Base-by-base conservation (phyloP, 306 rosid genomes). In the Astragalus glycyphyllos region DNA sequence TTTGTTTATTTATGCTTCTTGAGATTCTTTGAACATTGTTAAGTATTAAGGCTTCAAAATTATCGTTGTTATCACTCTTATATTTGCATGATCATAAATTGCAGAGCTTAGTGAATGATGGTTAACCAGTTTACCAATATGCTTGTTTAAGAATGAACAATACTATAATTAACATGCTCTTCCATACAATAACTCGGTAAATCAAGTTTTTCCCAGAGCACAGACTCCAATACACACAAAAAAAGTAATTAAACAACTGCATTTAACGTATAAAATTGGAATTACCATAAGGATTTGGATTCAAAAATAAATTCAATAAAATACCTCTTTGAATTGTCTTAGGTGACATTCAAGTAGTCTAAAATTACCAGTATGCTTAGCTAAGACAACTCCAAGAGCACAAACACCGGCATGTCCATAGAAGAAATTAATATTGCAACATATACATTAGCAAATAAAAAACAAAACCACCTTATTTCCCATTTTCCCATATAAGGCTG, bases 121-220 rank as follows among this genome's bases (percentile, higher is more conserved):
- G 2, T 23, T 23, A 23, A 23, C 29, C 2, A 23, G 29, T 23
- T 23, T 23, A 23, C 29, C 86, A 67, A 88, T 79, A 59, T 91
- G 86, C 75, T 77, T 82, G 82, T 91, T 88, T 71, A 91, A 71
- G 80, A 91, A 91, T 32, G 81, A 80, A 66, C 87, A 82, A 12
- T 92, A 87, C 96, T 89, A 91, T 69, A 87, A 42, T 77, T 76
- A 88, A 32, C 91, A 96, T 34, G 79, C 83, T 81, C 89, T 82
- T 16, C 97, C 92, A 65, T 89, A 85, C 61, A 91, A 78, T 34
- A 88, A 53, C 69, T 91, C 97, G 62, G 38, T 14, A 79, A 74
- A 58, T 57, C 81, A 79, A 91, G 85, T 96, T 89, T 88, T 73
- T 66, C 10, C 50, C 72, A 73, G 17, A 58, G 46, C 70, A 68